These are phyloP conservation scores for Adansonia rubrostipa DNA, from an alignment of 441 rosid species.

Conservation along the genomic window DNA sequence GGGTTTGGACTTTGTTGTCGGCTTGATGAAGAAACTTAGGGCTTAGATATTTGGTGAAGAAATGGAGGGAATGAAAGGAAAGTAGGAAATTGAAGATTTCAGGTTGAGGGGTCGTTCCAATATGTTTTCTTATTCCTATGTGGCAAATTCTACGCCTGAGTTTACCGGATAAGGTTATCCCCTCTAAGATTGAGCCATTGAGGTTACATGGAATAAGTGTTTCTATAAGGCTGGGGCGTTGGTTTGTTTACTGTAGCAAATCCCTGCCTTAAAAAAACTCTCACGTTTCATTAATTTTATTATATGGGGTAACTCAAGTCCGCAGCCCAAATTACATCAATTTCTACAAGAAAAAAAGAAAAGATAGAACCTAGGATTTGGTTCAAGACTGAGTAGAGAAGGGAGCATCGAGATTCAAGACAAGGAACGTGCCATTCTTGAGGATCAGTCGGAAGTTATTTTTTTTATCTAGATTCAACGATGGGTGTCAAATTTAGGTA, in stretches of 20 bases:
- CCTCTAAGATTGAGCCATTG: constrained; percentile 9
- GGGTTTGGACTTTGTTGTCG: background rate
- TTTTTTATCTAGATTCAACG: too few species aligned
- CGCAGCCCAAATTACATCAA: too few species aligned
- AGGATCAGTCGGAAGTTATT: background rate
- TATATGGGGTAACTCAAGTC: too few species aligned
- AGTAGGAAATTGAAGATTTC: constrained; percentile 31
- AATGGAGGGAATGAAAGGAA: constrained; percentile 12
- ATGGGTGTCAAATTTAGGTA: too few species aligned
- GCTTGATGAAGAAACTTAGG: background rate
- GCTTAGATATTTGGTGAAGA: constrained; percentile 22
- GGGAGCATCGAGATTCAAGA: too few species aligned
- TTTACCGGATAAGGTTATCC: constrained; percentile 52
- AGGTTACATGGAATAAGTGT: background rate
- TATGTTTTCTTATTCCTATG: constrained; percentile 8
- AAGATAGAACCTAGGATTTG: too few species aligned
- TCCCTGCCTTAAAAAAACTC: too few species aligned
- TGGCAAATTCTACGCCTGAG: constrained; percentile 28
- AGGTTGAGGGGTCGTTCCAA: background rate
- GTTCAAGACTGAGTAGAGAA: too few species aligned
- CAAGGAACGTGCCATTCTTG: background rate
- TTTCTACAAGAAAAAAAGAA: too few species aligned
- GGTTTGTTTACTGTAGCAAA: background rate
- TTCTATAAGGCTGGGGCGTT: background rate
- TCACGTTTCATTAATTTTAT: too few species aligned